Conservation (phyloP, 306 rosid genomes). For the Lathyrus tuberosus region DNA sequence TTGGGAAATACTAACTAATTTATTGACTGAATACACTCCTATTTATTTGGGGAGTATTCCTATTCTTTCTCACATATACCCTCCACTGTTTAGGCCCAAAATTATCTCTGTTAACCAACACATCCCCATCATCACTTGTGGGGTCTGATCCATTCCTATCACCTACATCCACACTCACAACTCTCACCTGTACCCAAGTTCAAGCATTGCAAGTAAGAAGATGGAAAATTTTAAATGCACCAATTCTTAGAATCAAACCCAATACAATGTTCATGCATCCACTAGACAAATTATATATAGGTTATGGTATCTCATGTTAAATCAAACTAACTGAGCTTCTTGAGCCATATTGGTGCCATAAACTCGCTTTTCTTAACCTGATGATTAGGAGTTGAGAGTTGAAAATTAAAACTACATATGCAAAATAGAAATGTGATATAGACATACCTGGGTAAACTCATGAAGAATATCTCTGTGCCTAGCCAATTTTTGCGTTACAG, state of each 20-base stretch:
- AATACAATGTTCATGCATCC: conserved; percentile 1
- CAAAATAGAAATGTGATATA: background rate
- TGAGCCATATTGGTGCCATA: conserved; percentile 1
- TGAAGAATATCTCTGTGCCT: conserved; percentile 97
- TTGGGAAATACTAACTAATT: too few species aligned
- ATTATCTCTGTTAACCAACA: too few species aligned
- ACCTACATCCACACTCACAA: background rate
- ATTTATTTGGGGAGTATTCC: too few species aligned
- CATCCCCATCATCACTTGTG: too few species aligned
- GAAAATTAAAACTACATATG: conserved; percentile 29
- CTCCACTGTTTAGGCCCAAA: too few species aligned
- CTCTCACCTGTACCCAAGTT: background rate
- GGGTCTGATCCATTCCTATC: too few species aligned
- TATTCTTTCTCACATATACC: too few species aligned
- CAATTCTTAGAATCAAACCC: conserved; percentile 17
- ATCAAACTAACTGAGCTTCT: conserved; percentile 25
- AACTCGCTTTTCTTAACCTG: conserved; percentile 14
- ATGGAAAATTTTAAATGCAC: conserved; percentile 7
- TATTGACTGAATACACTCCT: too few species aligned
- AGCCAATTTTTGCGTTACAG: conserved; percentile 90
- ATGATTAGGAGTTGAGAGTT: background rate
- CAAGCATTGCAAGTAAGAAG: conserved; percentile 29
- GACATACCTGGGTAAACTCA: conserved; percentile 83
- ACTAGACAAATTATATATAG: conserved; percentile 17
- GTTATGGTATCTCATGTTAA: conserved; percentile 2